Evolutionary conservation across 805 yeast species (phyloP).

Genomic region (Teunomyces atbi): DNA sequence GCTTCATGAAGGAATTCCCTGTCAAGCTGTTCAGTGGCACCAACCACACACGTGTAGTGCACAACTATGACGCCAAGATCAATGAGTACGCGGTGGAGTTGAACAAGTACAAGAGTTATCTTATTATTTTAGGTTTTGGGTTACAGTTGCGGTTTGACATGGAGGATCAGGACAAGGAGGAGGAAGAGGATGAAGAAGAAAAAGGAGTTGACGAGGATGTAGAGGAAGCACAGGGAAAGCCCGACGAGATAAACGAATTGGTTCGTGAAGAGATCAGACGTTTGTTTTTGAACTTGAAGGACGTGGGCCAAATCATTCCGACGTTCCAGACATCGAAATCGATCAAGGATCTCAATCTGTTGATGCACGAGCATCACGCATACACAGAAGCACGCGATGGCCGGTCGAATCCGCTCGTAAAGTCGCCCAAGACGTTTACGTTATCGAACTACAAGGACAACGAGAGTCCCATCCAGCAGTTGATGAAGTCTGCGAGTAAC

Average conservation of each 20-base stretch:
- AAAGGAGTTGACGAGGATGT: constrained; percentile 1
- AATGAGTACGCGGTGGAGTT: constrained; percentile 45
- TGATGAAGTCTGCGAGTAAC: constrained; percentile 23
- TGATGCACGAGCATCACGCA: constrained; percentile 2
- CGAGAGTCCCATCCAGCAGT: constrained; percentile 37
- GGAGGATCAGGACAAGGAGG: constrained; percentile 29
- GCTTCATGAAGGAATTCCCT: constrained; percentile 31
- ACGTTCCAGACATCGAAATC: constrained; percentile 31
- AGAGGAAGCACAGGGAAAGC: constrained; percentile 10
- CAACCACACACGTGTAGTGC: constrained; percentile 35
- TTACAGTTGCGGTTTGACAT: constrained; percentile 45
- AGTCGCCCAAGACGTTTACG: constrained; percentile 42
- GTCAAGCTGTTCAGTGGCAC: constrained; percentile 14
- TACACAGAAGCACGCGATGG: neutral
- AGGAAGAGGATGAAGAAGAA: constrained; percentile 13
- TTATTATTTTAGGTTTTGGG: constrained; percentile 46
- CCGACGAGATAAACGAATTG: constrained; percentile 30
- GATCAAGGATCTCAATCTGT: constrained; percentile 16
- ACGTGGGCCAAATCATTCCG: constrained; percentile 32
- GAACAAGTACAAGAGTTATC: constrained; percentile 44
- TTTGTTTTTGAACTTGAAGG: constrained; percentile 29
- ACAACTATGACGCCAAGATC: constrained; percentile 42
- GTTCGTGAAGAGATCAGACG: constrained; percentile 34
- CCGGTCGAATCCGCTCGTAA: constrained; percentile 24
- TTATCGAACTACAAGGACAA: constrained; percentile 34